Percentiles rank a stretch among this genome's conserved stretches.
Conservation (phyloP, 495 filamentous ascomycete genomes). For the Talaromyces trachyspermus region DNA sequence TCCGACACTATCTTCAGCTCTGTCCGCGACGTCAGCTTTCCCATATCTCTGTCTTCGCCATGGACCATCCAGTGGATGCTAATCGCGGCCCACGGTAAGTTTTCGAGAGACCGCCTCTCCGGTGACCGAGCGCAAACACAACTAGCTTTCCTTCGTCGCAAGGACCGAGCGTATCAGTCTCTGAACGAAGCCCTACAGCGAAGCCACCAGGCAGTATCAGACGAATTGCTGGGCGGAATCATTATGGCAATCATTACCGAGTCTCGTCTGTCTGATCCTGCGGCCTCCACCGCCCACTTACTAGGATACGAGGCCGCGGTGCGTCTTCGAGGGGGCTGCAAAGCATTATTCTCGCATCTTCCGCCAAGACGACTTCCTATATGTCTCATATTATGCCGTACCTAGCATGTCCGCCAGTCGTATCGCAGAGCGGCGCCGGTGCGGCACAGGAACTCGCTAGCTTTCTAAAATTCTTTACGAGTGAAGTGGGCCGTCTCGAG, state of each 20-base stretch:
- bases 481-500: neutral
- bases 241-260: conserved; percentile 3
- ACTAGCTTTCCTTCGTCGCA: neutral
- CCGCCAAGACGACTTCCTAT: neutral
- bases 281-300: neutral
- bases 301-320: neutral
- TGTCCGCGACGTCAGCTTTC: conserved; percentile 4
- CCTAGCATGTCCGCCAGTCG: neutral
- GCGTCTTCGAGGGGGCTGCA: neutral
- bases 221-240: neutral
- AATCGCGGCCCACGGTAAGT: neutral
- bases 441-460: neutral
- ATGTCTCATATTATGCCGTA: conserved; percentile 1
- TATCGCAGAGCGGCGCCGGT: neutral
- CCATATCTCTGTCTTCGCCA: neutral
- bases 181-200: neutral
- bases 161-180: neutral
- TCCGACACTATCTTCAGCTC: conserved; percentile 1
- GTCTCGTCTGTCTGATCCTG: neutral
- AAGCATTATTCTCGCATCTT: neutral
- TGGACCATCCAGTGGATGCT: conserved; percentile 5
- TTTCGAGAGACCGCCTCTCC: neutral
- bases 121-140: neutral
- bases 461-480: neutral
- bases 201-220: neutral